These are phyloP conservation scores for Pseudogymnoascus sp. DNA, from an alignment of 2,329 filamentous ascomycete genomes.

Conservation along the genomic window DNA sequence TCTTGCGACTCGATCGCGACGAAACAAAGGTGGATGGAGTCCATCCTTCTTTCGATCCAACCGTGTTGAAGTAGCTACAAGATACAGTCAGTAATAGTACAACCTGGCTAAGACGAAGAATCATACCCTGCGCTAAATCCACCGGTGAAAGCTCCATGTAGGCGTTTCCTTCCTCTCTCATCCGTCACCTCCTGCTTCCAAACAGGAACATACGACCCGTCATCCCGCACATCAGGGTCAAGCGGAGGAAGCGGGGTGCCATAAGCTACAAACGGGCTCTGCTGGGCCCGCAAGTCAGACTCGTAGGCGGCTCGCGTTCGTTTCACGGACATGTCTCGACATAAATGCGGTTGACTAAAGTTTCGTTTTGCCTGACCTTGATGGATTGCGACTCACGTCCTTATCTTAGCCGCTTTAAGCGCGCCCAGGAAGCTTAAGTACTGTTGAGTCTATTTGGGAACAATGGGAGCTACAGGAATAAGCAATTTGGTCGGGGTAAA, in stretches of 20 bases:
- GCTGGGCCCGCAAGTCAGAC: constrained; percentile 58
- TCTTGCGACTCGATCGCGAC: constrained; percentile 71
- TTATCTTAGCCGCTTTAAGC: constrained; percentile 10
- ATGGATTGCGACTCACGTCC: neutral
- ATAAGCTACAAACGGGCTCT: constrained; percentile 70
- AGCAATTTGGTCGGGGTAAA: neutral
- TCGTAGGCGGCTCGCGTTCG: constrained; percentile 73
- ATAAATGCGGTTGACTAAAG: constrained; percentile 12
- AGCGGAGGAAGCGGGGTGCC: constrained; percentile 77
- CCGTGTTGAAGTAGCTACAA: constrained; percentile 87
- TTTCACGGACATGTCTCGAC: constrained; percentile 63
- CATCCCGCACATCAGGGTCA: constrained; percentile 71
- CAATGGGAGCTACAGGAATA: neutral
- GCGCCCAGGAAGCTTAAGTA: constrained; percentile 7
- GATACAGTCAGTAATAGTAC: constrained; percentile 16
- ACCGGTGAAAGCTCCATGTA: constrained; percentile 94
- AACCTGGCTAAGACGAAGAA: constrained; percentile 22
- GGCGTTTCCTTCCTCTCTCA: constrained; percentile 78
- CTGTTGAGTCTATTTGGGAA: neutral
- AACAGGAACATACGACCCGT: constrained; percentile 86
- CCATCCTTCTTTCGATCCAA: constrained; percentile 98
- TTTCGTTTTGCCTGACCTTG: constrained; percentile 9
- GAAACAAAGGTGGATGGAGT: constrained; percentile 87
- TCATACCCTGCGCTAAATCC: constrained; percentile 91
- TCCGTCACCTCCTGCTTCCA: constrained; percentile 98